phyloP scores from a whole-genome alignment of 768 basidiomycete species.

The Hirschioporus abietinus region DNA sequence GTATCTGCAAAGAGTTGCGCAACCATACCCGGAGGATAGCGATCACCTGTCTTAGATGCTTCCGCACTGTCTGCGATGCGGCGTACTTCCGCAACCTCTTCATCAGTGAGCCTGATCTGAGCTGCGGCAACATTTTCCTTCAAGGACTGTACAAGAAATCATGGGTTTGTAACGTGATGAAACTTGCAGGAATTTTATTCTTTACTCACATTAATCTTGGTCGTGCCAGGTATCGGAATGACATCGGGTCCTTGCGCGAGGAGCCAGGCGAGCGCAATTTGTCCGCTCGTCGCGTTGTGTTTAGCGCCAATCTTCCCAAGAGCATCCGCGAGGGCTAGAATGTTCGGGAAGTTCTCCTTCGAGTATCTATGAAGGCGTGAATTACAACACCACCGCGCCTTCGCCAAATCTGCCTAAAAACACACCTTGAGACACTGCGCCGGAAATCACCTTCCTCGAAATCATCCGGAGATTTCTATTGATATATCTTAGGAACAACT shows the following conservation, averaged over 20 bases:
- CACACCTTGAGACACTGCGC: conserved; percentile 19
- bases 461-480: conserved; percentile 28
- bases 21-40: conserved; percentile 26
- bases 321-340: conserved; percentile 32
- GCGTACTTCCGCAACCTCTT: conserved; percentile 34
- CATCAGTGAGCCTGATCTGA: conserved; percentile 26
- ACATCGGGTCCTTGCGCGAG: conserved; percentile 29
- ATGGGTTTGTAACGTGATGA: background rate
- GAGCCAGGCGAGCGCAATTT: conserved; percentile 30
- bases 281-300: conserved; percentile 31
- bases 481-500: background rate
- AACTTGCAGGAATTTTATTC: background rate
- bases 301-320: conserved; percentile 28
- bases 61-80: conserved; percentile 24
- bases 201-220: conserved; percentile 22
- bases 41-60: conserved; percentile 17
- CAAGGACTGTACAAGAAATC: conserved; percentile 27
- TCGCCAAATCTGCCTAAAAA: background rate
- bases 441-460: conserved; percentile 25
- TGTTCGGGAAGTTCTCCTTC: conserved; percentile 39
- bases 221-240: conserved; percentile 31
- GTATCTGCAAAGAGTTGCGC: conserved; percentile 30
- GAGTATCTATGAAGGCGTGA: background rate
- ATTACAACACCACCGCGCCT: conserved; percentile 14
- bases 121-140: conserved; percentile 39